Base-by-base conservation (phyloP, 257 asterid species). In the Voacanga thouarsii region DNA sequence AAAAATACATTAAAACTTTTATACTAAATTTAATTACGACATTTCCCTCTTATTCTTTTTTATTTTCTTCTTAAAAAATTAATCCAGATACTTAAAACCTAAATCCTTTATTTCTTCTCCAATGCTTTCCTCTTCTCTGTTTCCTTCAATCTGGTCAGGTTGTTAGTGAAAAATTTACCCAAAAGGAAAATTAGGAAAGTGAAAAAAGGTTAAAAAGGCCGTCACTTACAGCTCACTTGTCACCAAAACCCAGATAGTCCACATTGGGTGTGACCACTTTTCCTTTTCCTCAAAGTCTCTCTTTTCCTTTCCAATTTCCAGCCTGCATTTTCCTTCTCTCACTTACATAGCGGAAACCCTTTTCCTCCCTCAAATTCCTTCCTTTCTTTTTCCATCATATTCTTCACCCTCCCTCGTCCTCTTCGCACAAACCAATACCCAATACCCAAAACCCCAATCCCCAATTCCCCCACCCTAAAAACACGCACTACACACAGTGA, bases 351-450 rank as follows among this genome's bases (percentile, higher is more conserved):
- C 0, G 16, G 23, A 53, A 53, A 1, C 59, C 16, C 59, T 18
- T 53, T 53, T 49, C 11, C 59, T 53, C 5, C 59, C 21, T 16
- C 23, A 53, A 14, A 14, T 16, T 18, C 59, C n/a, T 53, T 53
- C 59, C 59, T 53, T 53, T 50, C 1, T 19, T 15, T 50, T 50
- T 14, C 18, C 79, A 72, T 76, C 73, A n/a, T 26, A 61, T 18
- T 76, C 72, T 76, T 37, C 79, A 63, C 64, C 79, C 72, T 1
- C 23, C n/a, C 30, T 43, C 18, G 19, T 74, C 30, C 57, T 7
- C 15, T 24, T 55, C 14, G 14, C 14, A 47, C 51, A 47, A 44
- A 44, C 8, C 47, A 5, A 44, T 0, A 1, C 37, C 37, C 37
- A 33, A 1, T 33, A 1, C 37, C 37, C n/a, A n/a, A n/a, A 33